Conservation (phyloP, 257 asterid genomes). For the Salvia miltiorrhiza region DNA sequence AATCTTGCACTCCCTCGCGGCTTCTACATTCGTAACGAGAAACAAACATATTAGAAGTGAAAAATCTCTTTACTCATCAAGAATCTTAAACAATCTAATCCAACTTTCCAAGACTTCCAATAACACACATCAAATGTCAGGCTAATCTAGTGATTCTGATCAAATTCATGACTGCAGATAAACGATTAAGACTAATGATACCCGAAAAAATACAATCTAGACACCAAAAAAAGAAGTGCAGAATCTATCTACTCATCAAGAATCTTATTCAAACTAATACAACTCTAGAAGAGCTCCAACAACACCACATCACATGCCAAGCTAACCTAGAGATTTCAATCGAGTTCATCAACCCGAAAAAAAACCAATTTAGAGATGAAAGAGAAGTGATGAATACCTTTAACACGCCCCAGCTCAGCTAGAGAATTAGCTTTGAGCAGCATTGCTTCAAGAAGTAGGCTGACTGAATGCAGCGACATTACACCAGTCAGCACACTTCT, state of each 20-base stretch:
- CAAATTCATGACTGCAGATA: too few relatives aligned
- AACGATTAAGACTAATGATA: too few relatives aligned
- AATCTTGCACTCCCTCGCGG: conserved; percentile 82
- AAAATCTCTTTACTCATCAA: neutral
- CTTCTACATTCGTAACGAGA: conserved; percentile 42
- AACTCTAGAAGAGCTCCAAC: neutral
- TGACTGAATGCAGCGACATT: conserved; percentile 87
- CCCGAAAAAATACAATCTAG: too few relatives aligned
- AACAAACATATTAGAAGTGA: conserved; percentile 12
- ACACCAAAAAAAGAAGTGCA: too few relatives aligned
- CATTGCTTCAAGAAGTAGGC: conserved; percentile 86
- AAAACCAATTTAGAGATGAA: neutral
- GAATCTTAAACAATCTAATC: neutral
- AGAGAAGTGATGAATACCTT: conserved; percentile 43
- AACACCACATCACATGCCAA: neutral
- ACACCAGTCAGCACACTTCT: conserved; percentile 40
- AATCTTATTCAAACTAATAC: neutral
- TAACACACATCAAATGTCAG: neutral
- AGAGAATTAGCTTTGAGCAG: conserved; percentile 70
- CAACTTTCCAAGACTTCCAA: neutral
- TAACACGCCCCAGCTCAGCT: conserved; percentile 66
- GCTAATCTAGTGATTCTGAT: too few relatives aligned
- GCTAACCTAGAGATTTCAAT: neutral
- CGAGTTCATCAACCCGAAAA: neutral
- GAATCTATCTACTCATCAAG: neutral